Base-by-base conservation (phyloP, 345 rosid species). In the Turritis glabra region DNA sequence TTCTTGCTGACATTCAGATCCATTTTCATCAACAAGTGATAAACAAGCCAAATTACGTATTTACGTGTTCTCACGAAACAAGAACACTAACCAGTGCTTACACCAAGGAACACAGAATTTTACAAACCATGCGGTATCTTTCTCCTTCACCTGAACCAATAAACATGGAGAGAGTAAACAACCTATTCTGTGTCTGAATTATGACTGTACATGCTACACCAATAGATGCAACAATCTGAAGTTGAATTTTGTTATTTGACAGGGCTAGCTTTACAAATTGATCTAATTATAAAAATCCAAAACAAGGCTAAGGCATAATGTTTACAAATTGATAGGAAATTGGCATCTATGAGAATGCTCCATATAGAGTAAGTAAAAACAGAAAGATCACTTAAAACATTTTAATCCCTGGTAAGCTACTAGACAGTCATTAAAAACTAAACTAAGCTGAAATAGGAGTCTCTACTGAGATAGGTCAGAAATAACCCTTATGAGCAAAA, bases 21-120 rank as follows among this genome's bases (percentile, higher is more conserved):
- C n/a, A 43, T 0, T 17, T n/a, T 64, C 58, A 75, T 59, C 72
- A 68, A 21, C 37, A 69, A 18, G 59, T 35, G 74, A 69, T 6
- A 15, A 78, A 52, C 5, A 64, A 2, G 53, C 33, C 25, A 52
- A 44, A 50, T 12, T 6, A 14, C n/a, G n/a, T n/a, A n/a, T 56
- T 17, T 9, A 37, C 4, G 1, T 26, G 58, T 2, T 48, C 2
- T 46, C 3, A 13, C 0, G 15, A 25, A 51, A 48, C 15, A 73
- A 61, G 74, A 25, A 67, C 26, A 69, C 82, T 86, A 81, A 95
- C 99, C 99, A 95, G 69, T 95, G 99, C 86, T 95, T 95, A 70
- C 97, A 95, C 99, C 99, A 92, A 26, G 97, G 97, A 57, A 95
- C 97, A 71, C 99, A 95, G 64, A 95, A 95, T 57, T 95, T 92